These are phyloP conservation scores for Myxozyma udenii DNA, from an alignment of 805 yeast species.

Conservation along the genomic window DNA sequence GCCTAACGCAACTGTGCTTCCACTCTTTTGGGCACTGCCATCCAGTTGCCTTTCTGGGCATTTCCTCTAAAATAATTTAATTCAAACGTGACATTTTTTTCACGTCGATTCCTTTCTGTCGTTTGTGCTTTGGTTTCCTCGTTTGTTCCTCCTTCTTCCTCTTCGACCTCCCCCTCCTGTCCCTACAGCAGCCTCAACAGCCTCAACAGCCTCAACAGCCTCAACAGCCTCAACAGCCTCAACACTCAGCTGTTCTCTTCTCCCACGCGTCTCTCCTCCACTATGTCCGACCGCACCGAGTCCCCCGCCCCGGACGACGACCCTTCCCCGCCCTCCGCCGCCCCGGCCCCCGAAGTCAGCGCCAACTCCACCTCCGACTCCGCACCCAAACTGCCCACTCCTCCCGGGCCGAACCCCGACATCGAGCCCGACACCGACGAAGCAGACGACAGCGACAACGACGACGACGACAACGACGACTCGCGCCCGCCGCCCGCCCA, in stretches of 20 bases:
- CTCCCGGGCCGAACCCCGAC: neutral
- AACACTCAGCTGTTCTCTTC: neutral
- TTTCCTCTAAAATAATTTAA: too few species aligned
- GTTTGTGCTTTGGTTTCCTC: neutral
- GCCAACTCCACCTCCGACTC: too few species aligned
- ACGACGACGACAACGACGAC: slow-evolving; percentile 7
- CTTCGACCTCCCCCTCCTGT: neutral
- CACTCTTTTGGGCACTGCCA: neutral
- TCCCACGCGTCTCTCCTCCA: neutral
- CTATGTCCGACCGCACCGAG: slow-evolving; percentile 2
- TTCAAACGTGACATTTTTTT: too few species aligned
- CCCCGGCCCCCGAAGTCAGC: too few species aligned
- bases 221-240: too few species aligned
- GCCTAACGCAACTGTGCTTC: too few species aligned
- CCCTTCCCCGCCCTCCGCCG: neutral
- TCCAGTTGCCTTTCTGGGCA: too few species aligned
- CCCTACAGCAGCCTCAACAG: neutral
- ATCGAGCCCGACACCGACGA: neutral
- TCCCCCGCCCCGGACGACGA: slow-evolving; percentile 2
- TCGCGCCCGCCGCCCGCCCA: neutral
- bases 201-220: too few species aligned
- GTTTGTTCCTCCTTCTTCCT: neutral
- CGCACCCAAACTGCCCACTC: too few species aligned
- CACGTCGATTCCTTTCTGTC: neutral
- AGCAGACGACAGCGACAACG: neutral